Evolutionary conservation across 768 basidiomycete species (phyloP).

Genomic region (Termitomyces sp.): DNA sequence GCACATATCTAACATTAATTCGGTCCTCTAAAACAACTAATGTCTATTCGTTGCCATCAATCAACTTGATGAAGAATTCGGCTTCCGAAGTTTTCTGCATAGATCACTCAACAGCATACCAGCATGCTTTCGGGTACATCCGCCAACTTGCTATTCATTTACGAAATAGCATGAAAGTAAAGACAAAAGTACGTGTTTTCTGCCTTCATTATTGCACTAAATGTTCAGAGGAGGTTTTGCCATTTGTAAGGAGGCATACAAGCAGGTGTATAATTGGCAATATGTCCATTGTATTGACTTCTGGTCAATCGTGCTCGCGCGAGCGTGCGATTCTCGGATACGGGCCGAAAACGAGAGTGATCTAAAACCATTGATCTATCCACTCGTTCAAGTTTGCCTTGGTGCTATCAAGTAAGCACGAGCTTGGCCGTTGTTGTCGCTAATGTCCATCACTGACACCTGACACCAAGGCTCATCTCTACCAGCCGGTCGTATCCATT

Average conservation of each 20-base stretch:
- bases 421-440: slow-evolving; percentile 3
- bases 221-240: slow-evolving; percentile 8
- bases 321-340: slow-evolving; percentile 63
- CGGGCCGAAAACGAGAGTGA: slow-evolving; percentile 59
- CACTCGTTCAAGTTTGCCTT: slow-evolving; percentile 88
- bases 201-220: neutral
- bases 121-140: slow-evolving; percentile 94
- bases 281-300: slow-evolving; percentile 95
- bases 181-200: slow-evolving; percentile 57
- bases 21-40: slow-evolving; percentile 83
- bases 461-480: slow-evolving; percentile 65
- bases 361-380: slow-evolving; percentile 86
- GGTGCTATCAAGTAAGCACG: slow-evolving; percentile 82
- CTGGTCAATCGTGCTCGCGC: slow-evolving; percentile 84
- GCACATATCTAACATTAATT: slow-evolving; percentile 83
- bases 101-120: slow-evolving; percentile 70
- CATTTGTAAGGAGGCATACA: slow-evolving; percentile 70
- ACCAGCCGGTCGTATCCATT: slow-evolving; percentile 92
- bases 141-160: slow-evolving; percentile 92
- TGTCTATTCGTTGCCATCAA: slow-evolving; percentile 79
- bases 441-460: slow-evolving; percentile 11
- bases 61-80: slow-evolving; percentile 97
- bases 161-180: slow-evolving; percentile 84
- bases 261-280: slow-evolving; percentile 98
- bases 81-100: slow-evolving; percentile 88